Evolutionary conservation across 208 protist genomes (phyloP).

Genomic region (Leptomonas pyrrhocoris): DNA sequence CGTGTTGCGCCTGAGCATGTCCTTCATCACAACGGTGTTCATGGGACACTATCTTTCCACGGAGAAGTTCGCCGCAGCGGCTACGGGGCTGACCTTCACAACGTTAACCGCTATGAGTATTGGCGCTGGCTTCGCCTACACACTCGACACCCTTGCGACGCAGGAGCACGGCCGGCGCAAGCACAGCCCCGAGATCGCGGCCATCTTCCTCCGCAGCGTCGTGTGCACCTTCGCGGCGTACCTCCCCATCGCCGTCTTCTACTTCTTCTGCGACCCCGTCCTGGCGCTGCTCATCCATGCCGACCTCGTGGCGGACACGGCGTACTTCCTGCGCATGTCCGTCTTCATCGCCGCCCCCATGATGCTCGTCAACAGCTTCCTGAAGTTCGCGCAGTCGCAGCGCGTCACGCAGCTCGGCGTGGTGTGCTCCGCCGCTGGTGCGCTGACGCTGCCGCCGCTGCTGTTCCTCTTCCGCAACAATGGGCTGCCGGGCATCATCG

Average conservation of each 20-base stretch:
- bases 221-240: conserved; percentile 38
- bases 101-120: conserved; percentile 45
- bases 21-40: conserved; percentile 38
- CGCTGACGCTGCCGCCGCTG: conserved; percentile 18
- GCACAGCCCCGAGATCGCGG: conserved; percentile 35
- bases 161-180: conserved; percentile 39
- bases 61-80: conserved; percentile 34
- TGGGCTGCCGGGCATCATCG: conserved; percentile 28
- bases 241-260: conserved; percentile 38
- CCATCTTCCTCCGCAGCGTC: conserved; percentile 31
- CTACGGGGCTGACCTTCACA: conserved; percentile 39
- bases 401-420: conserved; percentile 37
- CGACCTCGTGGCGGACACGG: conserved; percentile 33
- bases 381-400: conserved; percentile 50
- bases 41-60: conserved; percentile 37
- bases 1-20: conserved; percentile 34
- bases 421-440: conserved; percentile 16
- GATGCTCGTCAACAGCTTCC: conserved; percentile 40
- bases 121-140: conserved; percentile 28
- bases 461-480: conserved; percentile 27
- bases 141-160: conserved; percentile 44
- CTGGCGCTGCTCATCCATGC: conserved; percentile 33
- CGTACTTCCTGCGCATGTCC: conserved; percentile 41
- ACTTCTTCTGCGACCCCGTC: conserved; percentile 32
- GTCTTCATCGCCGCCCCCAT: conserved; percentile 41